These are phyloP conservation scores for Rhytidiadelphus loreus DNA, from an alignment of 225 moss, liverwort and hornwort species.

Conservation along the genomic window DNA sequence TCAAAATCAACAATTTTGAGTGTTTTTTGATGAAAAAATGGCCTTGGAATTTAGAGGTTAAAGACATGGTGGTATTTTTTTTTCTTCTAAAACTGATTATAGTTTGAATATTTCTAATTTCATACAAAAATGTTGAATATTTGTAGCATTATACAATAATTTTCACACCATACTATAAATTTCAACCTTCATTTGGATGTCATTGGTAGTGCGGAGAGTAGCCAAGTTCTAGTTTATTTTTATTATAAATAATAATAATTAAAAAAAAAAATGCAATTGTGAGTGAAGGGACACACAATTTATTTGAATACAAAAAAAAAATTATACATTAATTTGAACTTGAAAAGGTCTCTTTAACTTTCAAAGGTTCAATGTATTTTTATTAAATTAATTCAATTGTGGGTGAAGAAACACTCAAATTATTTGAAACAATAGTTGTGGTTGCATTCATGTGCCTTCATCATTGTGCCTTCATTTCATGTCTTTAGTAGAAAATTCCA, in stretches of 20 bases:
- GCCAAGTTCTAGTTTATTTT: fast-evolving
- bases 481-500: neutral
- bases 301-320: neutral
- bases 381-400: neutral
- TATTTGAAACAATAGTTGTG: neutral
- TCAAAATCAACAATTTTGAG: fast-evolving
- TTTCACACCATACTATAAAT: neutral
- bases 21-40: neutral
- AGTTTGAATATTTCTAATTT: neutral
- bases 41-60: neutral
- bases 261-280: neutral
- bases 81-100: neutral
- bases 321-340: neutral
- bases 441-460: neutral
- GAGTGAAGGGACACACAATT: neutral
- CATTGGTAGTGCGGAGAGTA: fast-evolving
- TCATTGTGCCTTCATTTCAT: neutral
- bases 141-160: neutral
- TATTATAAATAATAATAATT: neutral
- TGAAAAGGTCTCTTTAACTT: neutral
- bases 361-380: neutral
- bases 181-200: neutral
- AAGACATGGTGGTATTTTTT: fast-evolving
- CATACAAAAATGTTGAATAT: neutral
- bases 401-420: neutral